These are phyloP conservation scores for Aquilaria malaccensis DNA, from an alignment of 345 rosid species.

Conservation along the genomic window DNA sequence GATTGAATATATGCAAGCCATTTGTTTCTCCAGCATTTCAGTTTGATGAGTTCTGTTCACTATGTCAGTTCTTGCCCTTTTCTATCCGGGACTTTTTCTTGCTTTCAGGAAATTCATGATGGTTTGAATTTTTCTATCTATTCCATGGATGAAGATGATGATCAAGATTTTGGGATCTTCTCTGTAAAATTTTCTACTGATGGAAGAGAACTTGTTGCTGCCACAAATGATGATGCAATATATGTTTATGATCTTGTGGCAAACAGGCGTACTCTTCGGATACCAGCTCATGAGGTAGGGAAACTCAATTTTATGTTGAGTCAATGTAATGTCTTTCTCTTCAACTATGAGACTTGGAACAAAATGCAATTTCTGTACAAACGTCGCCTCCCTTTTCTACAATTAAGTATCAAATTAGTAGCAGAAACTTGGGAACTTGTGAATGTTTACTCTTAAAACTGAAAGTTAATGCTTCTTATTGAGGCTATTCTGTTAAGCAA, in stretches of 20 bases:
- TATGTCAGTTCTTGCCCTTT: not conserved
- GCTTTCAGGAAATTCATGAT: slow-evolving; percentile 55
- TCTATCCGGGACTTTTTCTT: not conserved
- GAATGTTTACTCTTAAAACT: too few species aligned
- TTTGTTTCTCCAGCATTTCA: too few species aligned
- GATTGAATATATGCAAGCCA: too few species aligned
- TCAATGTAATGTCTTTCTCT: not conserved
- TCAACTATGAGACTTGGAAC: not conserved
- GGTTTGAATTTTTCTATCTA: slow-evolving; percentile 39
- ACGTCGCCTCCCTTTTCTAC: too few species aligned
- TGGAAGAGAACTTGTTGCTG: slow-evolving; percentile 67
- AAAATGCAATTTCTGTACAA: too few species aligned
- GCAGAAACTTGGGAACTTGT: too few species aligned
- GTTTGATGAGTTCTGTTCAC: not conserved
- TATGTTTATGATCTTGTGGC: slow-evolving; percentile 57
- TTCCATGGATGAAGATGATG: slow-evolving; percentile 18
- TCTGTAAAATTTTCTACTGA: slow-evolving; percentile 64
- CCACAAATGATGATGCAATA: slow-evolving; percentile 34
- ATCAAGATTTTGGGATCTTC: slow-evolving; percentile 34
- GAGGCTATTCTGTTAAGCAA: too few species aligned
- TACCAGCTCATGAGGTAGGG: slow-evolving; percentile 53
- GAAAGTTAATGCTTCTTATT: too few species aligned
- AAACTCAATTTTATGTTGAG: not conserved
- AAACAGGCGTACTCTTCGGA: slow-evolving; percentile 35
- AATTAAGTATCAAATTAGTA: too few species aligned